These are phyloP conservation scores for Diaporthe sp. DNA, from an alignment of 2,329 filamentous ascomycete genomes.

Conservation along the genomic window DNA sequence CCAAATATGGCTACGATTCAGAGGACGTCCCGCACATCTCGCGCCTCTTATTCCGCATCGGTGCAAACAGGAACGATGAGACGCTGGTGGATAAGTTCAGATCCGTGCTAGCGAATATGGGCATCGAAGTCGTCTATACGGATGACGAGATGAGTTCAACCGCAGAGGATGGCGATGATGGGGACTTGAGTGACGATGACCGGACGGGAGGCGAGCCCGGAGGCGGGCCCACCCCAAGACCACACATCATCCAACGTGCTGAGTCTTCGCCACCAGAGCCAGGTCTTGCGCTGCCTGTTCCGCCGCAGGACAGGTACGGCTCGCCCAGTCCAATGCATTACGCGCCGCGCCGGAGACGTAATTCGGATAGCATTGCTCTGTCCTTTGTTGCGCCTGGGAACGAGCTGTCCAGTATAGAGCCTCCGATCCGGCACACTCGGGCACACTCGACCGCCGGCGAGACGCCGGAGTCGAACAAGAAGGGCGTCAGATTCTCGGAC, in stretches of 20 bases:
- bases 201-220: constrained; percentile 16
- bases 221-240: constrained; percentile 28
- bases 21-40: constrained; percentile 82
- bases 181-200: constrained; percentile 26
- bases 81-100: constrained; percentile 79
- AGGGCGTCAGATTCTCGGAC: constrained; percentile 41
- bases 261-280: constrained; percentile 16
- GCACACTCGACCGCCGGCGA: constrained; percentile 33
- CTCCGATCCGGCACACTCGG: constrained; percentile 28
- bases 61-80: constrained; percentile 70
- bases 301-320: constrained; percentile 22
- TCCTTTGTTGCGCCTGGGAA: constrained; percentile 22
- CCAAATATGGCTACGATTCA: constrained; percentile 76
- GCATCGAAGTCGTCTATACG: constrained; percentile 78
- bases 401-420: constrained; percentile 14
- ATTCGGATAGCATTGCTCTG: constrained; percentile 45
- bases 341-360: constrained; percentile 44
- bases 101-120: constrained; percentile 75
- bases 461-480: constrained; percentile 29
- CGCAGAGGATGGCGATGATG: constrained; percentile 21
- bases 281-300: constrained; percentile 26
- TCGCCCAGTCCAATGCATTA: constrained; percentile 41
- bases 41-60: constrained; percentile 84
- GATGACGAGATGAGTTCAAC: constrained; percentile 39
- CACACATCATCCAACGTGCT: constrained; percentile 7